Evolutionary conservation across 192 early-diverging fungal genomes (phyloP).

Genomic region (Gaertneriomyces sp.): DNA sequence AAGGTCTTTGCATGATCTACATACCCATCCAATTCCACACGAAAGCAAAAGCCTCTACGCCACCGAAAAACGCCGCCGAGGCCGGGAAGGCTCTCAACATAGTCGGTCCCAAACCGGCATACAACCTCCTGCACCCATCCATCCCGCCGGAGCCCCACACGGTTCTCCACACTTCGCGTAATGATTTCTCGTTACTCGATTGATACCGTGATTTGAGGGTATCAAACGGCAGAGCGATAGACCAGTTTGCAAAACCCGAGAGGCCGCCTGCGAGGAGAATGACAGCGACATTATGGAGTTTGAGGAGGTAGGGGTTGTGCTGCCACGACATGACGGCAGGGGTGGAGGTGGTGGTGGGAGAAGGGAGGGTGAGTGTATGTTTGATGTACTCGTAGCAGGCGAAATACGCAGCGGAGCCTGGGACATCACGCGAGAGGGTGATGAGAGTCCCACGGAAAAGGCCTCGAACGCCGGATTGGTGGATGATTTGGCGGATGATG

Average conservation of each 20-base stretch:
- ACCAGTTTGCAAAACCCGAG: constrained; percentile 71
- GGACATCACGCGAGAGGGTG: constrained; percentile 84
- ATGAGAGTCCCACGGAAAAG: constrained; percentile 88
- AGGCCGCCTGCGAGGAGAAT: constrained; percentile 84
- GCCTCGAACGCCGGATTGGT: constrained; percentile 72
- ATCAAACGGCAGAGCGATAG: constrained; percentile 76
- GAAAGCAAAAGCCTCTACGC: constrained; percentile 67
- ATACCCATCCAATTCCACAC: too few relatives aligned
- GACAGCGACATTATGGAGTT: constrained; percentile 62
- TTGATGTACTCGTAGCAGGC: constrained; percentile 82
- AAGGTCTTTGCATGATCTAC: too few relatives aligned
- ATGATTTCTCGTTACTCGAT: constrained; percentile 52
- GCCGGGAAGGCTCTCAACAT: constrained; percentile 70
- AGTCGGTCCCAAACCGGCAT: constrained; percentile 82
- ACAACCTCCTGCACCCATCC: constrained; percentile 59
- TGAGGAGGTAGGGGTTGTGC: too few relatives aligned
- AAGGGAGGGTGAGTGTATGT: constrained; percentile 28
- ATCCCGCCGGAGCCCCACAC: constrained; percentile 63
- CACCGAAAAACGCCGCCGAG: constrained; percentile 69
- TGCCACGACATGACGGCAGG: too few relatives aligned
- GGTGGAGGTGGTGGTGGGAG: too few relatives aligned
- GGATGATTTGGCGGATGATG: constrained; percentile 67
- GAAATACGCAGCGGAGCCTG: constrained; percentile 88
- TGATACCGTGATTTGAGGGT: constrained; percentile 78
- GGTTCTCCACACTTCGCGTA: constrained; percentile 17